Conservation (phyloP, 1,139 yeast species). For the Taphrina populina region DNA sequence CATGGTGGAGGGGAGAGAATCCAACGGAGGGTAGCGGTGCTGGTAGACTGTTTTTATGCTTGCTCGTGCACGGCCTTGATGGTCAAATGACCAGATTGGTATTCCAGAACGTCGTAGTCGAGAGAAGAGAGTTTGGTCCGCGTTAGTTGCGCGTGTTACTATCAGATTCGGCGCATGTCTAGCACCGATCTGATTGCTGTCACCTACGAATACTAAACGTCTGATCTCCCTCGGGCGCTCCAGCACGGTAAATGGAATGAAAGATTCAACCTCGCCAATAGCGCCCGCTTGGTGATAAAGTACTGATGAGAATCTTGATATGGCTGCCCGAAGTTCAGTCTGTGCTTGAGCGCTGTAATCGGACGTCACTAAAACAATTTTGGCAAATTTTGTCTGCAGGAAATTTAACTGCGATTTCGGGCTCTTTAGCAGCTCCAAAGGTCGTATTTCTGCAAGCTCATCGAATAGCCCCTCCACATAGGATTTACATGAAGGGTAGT, state of each 20-base stretch:
- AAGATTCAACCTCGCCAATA: conserved; percentile 45
- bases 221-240: conserved; percentile 36
- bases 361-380: conserved; percentile 46
- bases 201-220: conserved; percentile 47
- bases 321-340: conserved; percentile 39
- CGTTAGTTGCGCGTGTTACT: conserved; percentile 39
- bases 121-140: conserved; percentile 42
- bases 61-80: conserved; percentile 42
- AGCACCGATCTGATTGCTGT: conserved; percentile 43
- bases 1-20: not conserved
- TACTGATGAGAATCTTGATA: conserved; percentile 43
- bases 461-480: conserved; percentile 44
- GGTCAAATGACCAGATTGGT: conserved; percentile 40
- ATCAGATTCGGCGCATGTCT: too few species aligned
- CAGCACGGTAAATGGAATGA: conserved; percentile 43
- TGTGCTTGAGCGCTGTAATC: conserved; percentile 41
- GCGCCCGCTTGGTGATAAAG: conserved; percentile 47
- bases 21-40: not conserved
- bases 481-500: conserved; percentile 39
- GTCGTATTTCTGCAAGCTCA: conserved; percentile 44
- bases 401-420: conserved; percentile 41
- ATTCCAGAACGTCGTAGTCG: conserved; percentile 43
- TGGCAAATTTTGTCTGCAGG: conserved; percentile 43
- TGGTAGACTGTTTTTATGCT: not conserved
- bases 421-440: conserved; percentile 44